phyloP scores from a whole-genome alignment of 495 filamentous ascomycete species.

The Trichoderma parareesei region DNA sequence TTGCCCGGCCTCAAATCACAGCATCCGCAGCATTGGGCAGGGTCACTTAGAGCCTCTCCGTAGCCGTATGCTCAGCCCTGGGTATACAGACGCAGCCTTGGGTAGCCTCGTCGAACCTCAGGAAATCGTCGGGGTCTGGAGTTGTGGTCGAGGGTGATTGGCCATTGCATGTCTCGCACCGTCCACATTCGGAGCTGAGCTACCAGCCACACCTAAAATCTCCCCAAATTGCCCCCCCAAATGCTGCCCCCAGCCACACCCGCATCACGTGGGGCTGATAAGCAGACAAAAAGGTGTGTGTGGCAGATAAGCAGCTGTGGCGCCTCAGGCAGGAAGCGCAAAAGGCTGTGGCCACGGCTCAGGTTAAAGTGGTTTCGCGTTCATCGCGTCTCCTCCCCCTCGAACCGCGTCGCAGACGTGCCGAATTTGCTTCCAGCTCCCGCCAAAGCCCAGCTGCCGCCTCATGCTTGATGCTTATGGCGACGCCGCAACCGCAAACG shows the following conservation, averaged over 20 bases:
- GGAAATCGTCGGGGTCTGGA: background rate
- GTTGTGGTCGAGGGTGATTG: conserved; percentile 10
- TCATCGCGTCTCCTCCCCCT: conserved; percentile 4
- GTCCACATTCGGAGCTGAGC: conserved; percentile 3
- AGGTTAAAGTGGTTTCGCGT: conserved; percentile 11
- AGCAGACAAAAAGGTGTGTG: no score
- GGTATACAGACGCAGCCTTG: background rate
- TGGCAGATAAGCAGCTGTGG: background rate
- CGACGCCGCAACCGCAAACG: background rate
- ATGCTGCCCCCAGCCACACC: background rate
- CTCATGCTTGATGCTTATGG: background rate
- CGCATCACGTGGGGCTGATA: conserved; percentile 9
- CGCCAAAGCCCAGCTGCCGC: background rate
- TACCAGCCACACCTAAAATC: background rate
- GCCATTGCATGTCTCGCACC: background rate
- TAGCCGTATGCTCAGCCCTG: no score
- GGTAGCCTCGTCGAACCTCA: background rate
- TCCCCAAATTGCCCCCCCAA: background rate
- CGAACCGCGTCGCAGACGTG: conserved; percentile 9
- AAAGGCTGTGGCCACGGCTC: background rate
- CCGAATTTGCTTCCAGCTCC: conserved; percentile 2
- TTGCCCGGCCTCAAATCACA: background rate
- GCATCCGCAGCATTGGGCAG: background rate
- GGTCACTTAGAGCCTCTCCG: no score
- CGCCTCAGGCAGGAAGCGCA: conserved; percentile 9